These are phyloP conservation scores for Populus ilicifolia DNA, from an alignment of 345 rosid species.

Conservation along the genomic window DNA sequence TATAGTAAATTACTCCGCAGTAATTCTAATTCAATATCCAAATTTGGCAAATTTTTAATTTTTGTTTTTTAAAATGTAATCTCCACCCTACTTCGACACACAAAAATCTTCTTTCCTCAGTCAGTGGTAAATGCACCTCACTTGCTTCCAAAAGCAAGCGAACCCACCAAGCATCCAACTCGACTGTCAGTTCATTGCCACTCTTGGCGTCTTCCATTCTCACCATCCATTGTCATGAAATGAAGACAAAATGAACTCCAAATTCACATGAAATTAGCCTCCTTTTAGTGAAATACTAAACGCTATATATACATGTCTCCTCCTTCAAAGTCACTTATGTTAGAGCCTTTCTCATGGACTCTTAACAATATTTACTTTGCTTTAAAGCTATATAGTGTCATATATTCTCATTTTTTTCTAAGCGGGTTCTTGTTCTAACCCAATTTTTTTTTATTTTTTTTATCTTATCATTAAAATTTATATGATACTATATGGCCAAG, in stretches of 20 bases:
- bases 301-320: slow-evolving; percentile 33
- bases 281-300: background rate
- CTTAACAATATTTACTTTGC: background rate
- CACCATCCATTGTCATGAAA: slow-evolving; percentile 6
- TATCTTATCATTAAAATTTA: background rate
- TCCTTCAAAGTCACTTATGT: slow-evolving; percentile 17
- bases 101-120: background rate
- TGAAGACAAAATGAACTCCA: slow-evolving; percentile 44
- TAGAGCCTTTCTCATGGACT: slow-evolving; percentile 22
- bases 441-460: background rate
- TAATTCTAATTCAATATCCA: background rate
- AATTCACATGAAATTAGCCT: slow-evolving; percentile 52
- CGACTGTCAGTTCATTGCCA: slow-evolving; percentile 2
- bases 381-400: background rate
- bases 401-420: background rate
- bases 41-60: background rate
- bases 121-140: background rate
- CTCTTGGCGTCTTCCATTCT: slow-evolving; percentile 24
- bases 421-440: too few species aligned
- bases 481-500: slow-evolving; percentile 46
- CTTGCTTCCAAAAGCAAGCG: background rate
- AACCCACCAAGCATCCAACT: background rate
- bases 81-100: background rate
- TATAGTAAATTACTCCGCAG: background rate
- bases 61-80: background rate